Percentiles rank a stretch among this genome's conserved stretches.
Evolutionary conservation across 495 filamentous ascomycete species (phyloP).

Genomic region (Podospora anserina): DNA sequence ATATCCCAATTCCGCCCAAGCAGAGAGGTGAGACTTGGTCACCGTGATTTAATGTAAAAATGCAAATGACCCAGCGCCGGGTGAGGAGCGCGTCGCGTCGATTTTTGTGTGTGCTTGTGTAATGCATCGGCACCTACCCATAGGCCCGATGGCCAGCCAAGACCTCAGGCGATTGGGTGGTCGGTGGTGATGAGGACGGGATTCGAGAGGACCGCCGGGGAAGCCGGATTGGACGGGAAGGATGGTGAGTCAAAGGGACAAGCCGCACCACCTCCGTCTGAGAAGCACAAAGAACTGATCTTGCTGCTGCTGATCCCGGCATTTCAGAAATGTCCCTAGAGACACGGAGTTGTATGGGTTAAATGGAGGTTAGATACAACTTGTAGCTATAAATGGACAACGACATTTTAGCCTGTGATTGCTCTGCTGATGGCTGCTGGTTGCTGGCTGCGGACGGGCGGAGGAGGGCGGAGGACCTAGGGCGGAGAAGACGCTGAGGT

Average conservation of each 20-base stretch:
- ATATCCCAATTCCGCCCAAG: background rate
- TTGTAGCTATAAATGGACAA: background rate
- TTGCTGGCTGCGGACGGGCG: background rate
- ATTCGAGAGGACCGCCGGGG: background rate
- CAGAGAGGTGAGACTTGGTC: background rate
- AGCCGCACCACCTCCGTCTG: background rate
- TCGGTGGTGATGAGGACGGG: background rate
- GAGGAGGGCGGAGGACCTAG: background rate
- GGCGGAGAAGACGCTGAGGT: background rate
- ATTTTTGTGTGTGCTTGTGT: background rate
- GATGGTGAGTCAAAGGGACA: background rate
- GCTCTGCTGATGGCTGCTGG: background rate
- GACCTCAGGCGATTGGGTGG: background rate
- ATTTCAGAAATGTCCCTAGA: no score
- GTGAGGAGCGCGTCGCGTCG: background rate
- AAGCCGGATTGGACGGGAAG: slow-evolving; percentile 1
- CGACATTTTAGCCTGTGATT: background rate
- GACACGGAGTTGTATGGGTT: background rate
- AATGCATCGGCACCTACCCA: background rate
- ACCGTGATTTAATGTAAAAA: background rate
- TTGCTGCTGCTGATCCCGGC: no score
- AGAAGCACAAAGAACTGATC: background rate
- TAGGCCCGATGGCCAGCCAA: background rate
- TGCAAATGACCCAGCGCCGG: background rate
- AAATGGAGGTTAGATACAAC: background rate